Evolutionary conservation across 1,284 basidiomycete genomes (phyloP).

Genomic region (Ustilago cynodontis): DNA sequence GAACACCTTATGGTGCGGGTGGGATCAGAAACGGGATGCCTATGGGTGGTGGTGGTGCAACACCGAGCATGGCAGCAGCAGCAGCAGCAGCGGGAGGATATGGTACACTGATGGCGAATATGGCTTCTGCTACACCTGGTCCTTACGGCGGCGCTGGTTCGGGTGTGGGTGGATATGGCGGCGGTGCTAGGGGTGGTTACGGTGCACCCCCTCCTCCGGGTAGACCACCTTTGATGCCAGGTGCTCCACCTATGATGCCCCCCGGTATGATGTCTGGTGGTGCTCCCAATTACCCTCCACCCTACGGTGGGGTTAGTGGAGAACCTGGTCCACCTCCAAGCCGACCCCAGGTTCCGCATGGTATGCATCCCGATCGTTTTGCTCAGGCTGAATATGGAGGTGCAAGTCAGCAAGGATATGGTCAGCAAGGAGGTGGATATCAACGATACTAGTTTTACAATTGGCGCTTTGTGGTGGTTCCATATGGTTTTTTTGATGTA

Average conservation of each 20-base stretch:
- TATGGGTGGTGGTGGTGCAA: conserved; percentile 32
- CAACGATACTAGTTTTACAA: background rate
- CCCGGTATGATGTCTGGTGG: conserved; percentile 37
- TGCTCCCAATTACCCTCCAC: conserved; percentile 34
- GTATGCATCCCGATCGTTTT: conserved; percentile 59
- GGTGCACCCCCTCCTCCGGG: conserved; percentile 36
- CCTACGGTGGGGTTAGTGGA: conserved; percentile 18
- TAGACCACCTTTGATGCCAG: conserved; percentile 42
- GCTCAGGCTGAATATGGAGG: conserved; percentile 51
- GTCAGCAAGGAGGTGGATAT: conserved; percentile 7
- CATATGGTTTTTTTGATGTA: conserved; percentile 3
- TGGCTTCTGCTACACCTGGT: conserved; percentile 44
- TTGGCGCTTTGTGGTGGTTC: too few relatives aligned
- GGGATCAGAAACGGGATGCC: conserved; percentile 30
- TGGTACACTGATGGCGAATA: conserved; percentile 32
- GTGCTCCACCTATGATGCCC: conserved; percentile 44
- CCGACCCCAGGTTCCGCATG: conserved; percentile 47
- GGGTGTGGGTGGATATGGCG: conserved; percentile 21
- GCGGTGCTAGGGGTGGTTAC: conserved; percentile 14
- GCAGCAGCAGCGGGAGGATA: conserved; percentile 20
- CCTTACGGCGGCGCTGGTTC: conserved; percentile 34
- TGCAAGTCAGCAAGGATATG: conserved; percentile 10
- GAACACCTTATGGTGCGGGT: conserved; percentile 34
- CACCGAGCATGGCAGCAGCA: conserved; percentile 18
- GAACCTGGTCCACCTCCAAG: conserved; percentile 41